Evolutionary conservation across 352 stramenopile genomes (phyloP).

Genomic region (Globisporangium cederbergense): DNA sequence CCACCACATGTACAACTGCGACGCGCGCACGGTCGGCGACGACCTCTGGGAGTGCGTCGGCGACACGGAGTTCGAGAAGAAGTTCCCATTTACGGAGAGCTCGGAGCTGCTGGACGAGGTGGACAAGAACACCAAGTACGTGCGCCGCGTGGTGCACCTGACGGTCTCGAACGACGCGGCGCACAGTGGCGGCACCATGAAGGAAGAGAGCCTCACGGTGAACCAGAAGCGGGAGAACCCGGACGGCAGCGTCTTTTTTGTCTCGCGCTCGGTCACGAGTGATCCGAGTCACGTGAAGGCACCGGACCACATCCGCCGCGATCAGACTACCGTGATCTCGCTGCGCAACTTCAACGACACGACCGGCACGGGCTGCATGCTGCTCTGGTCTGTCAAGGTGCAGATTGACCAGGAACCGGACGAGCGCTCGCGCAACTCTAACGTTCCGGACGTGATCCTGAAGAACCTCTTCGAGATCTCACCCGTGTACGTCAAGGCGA

Average conservation of each 20-base stretch:
- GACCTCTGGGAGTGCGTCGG: slow-evolving; percentile 78
- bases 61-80: slow-evolving; percentile 73
- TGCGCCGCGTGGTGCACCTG: slow-evolving; percentile 76
- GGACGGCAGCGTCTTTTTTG: slow-evolving; percentile 67
- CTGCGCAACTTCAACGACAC: slow-evolving; percentile 79
- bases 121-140: slow-evolving; percentile 76
- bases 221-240: slow-evolving; percentile 80
- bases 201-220: slow-evolving; percentile 74
- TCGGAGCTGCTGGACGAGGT: slow-evolving; percentile 72
- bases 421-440: slow-evolving; percentile 69
- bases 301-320: slow-evolving; percentile 64
- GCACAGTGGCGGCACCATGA: slow-evolving; percentile 73
- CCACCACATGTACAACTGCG: slow-evolving; percentile 80
- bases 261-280: slow-evolving; percentile 58
- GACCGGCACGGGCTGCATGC: slow-evolving; percentile 58
- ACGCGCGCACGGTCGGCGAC: slow-evolving; percentile 60
- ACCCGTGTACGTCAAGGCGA: slow-evolving; percentile 80
- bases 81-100: slow-evolving; percentile 80
- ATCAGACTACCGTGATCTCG: slow-evolving; percentile 73
- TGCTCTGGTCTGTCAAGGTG: slow-evolving; percentile 85
- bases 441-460: slow-evolving; percentile 84
- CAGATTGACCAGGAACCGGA: slow-evolving; percentile 71
- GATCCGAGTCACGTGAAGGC: slow-evolving; percentile 72
- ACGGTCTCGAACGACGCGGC: slow-evolving; percentile 70
- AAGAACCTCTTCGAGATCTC: slow-evolving; percentile 88